phyloP scores from a whole-genome alignment of 345 rosid species.

The Adansonia digitata region DNA sequence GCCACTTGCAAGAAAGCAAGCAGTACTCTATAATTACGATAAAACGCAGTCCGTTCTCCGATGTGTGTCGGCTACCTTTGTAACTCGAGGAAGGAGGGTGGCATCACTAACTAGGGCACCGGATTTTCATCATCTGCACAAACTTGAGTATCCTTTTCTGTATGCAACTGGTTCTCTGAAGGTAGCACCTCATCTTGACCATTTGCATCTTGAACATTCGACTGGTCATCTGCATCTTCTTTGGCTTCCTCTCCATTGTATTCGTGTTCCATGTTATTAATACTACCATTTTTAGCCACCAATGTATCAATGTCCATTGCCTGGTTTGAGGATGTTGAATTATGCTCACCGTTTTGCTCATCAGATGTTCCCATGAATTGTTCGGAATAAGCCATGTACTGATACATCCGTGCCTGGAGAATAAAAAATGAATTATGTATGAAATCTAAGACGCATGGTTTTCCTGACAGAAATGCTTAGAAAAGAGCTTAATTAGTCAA shows the following conservation, averaged over 20 bases:
- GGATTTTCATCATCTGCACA: not conserved
- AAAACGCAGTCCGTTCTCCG: not conserved
- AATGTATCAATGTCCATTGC: slow-evolving; percentile 36
- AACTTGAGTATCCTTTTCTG: not conserved
- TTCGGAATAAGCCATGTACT: slow-evolving; percentile 33
- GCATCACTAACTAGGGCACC: not conserved
- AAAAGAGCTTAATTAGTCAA: not conserved
- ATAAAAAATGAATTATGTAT: not conserved
- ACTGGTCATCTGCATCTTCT: not conserved
- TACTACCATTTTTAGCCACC: slow-evolving; percentile 23
- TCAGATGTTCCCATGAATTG: not conserved
- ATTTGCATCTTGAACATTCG: slow-evolving; percentile 23
- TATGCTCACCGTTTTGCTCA: slow-evolving; percentile 14
- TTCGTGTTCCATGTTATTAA: not conserved
- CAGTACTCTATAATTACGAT: not conserved
- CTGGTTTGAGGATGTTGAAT: slow-evolving; percentile 1
- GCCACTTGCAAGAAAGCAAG: no score
- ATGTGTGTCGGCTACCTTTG: not conserved
- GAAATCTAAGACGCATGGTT: not conserved
- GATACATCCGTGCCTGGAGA: slow-evolving; percentile 46
- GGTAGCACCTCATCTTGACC: slow-evolving; percentile 27
- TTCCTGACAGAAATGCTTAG: not conserved
- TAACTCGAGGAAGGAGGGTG: not conserved
- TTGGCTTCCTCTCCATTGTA: slow-evolving; percentile 23
- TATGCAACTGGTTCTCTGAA: not conserved